phyloP scores from a whole-genome alignment of 1,284 basidiomycete genomes.

The Fomes fomentarius region DNA sequence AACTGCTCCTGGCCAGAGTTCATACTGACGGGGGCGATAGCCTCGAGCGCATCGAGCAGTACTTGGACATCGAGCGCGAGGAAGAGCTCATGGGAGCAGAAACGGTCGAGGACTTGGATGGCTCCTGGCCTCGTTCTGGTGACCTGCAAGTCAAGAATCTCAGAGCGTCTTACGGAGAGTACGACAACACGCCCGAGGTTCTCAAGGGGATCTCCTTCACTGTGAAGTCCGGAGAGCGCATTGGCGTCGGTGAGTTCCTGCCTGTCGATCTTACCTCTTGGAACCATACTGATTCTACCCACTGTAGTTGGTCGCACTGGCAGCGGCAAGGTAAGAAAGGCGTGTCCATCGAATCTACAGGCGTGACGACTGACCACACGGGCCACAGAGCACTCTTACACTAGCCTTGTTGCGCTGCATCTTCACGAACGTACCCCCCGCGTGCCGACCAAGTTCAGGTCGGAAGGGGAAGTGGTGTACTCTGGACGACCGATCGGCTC shows the following conservation, averaged over 20 bases:
- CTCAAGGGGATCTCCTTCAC: conserved; percentile 49
- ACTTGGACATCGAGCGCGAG: conserved; percentile 76
- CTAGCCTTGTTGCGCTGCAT: conserved; percentile 48
- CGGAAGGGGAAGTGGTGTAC: conserved; percentile 43
- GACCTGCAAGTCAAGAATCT: conserved; percentile 63
- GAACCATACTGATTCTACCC: conserved; percentile 49
- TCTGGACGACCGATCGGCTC: conserved; percentile 35
- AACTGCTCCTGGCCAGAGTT: background rate
- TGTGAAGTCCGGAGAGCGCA: conserved; percentile 51
- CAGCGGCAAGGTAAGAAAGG: conserved; percentile 65
- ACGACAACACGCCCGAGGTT: conserved; percentile 45
- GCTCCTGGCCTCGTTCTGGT: conserved; percentile 78
- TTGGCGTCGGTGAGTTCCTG: conserved; percentile 44
- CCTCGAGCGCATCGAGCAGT: conserved; percentile 77
- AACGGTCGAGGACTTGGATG: conserved; percentile 43
- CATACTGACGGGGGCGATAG: conserved; percentile 35
- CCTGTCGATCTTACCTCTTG: conserved; percentile 10
- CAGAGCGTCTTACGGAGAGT: conserved; percentile 52
- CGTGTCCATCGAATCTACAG: no score
- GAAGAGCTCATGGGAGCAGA: conserved; percentile 34
- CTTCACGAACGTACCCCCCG: conserved; percentile 32
- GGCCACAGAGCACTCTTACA: conserved; percentile 48
- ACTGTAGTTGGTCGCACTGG: conserved; percentile 76
- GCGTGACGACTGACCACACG: conserved; percentile 43
- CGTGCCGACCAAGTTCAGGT: background rate